A percentile compares a stretch with the other conserved stretches of the same genome.
Evolutionary conservation across 2,329 filamentous ascomycete species (phyloP).

Genomic region (Aspergillus sp.): DNA sequence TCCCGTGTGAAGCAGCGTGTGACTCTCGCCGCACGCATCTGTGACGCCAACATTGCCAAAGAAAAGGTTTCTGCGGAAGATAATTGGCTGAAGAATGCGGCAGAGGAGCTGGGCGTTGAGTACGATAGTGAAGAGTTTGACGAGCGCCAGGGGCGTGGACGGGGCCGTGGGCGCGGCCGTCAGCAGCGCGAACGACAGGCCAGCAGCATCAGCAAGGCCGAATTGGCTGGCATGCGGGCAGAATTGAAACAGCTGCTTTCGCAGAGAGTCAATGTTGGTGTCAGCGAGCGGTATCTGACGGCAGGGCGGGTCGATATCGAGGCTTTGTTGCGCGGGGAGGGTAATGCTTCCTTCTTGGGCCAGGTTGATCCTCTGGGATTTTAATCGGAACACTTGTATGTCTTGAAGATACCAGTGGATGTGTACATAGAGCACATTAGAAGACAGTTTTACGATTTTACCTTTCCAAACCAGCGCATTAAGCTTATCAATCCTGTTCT

Average conservation of each 20-base stretch:
- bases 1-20: conserved; percentile 73
- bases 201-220: conserved; percentile 65
- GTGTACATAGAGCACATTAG: no score
- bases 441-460: no score
- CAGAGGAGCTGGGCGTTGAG: conserved; percentile 89
- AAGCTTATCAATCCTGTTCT: no score
- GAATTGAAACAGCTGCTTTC: conserved; percentile 70
- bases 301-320: conserved; percentile 74
- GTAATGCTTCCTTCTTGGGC: conserved; percentile 66
- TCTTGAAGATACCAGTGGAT: no score
- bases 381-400: conserved; percentile 1
- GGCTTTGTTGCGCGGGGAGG: conserved; percentile 62
- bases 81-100: conserved; percentile 76
- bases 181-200: conserved; percentile 73
- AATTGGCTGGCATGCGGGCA: conserved; percentile 66
- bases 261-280: conserved; percentile 77
- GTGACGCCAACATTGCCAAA: conserved; percentile 79
- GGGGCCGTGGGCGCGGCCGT: conserved; percentile 69
- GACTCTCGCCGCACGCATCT: conserved; percentile 78
- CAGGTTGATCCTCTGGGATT: conserved; percentile 46
- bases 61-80: conserved; percentile 82
- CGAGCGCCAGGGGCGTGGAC: conserved; percentile 48
- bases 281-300: conserved; percentile 83
- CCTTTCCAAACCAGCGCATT: no score
- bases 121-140: conserved; percentile 87